Base-by-base conservation (phyloP, 495 filamentous ascomycete species). In the Copromyces sp. region DNA sequence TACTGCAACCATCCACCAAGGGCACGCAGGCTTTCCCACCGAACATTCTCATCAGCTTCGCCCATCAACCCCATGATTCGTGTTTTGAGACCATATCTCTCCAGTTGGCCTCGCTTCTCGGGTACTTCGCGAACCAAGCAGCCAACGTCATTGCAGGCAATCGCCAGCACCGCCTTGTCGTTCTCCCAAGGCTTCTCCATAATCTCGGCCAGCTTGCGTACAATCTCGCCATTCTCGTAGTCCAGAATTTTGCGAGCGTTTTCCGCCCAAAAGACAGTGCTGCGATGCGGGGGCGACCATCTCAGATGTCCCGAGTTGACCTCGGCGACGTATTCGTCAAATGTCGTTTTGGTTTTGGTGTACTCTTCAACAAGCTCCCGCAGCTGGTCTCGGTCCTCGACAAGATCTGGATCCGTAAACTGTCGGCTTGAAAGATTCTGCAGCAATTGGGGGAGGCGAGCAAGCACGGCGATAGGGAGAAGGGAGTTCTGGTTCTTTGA, bases 31-130 rank as follows among this genome's bases (percentile, higher is more conserved):
- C 93, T 95, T 85, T 99, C 96, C 93, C 94, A 98, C 77, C 96
- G 87, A 16, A 98, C 93, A 72, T 90, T 87, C 82, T 98, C 94
- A 78, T 98, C 94, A 65, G 87, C 85, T 78, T 97, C 92, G 71
- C 86, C 89, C 96, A 99, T 99, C 77, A 98, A 82, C 82, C 93
- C 93, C 96, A 99, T 98, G 69, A 98, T 91, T 71, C 93, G 87
- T 8, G 87, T 87, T 86, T 99, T 99, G 71, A 98, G 81, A 1
- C 96, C 95, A n/a, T 94, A 78, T 80, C 91, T 93, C 86, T 98
- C 95, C 77, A 98, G 85, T 81, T 92, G 90, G 39, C 82, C 81
- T 74, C 94, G 85, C 81, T 90, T 92, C 82, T 97, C 95, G 6
- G 95, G 93, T 68, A 94, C 90, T 82, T 96, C 94, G 77, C 92